Evolutionary conservation across 768 basidiomycete genomes (phyloP).

Genomic region (Suillus decipiens): DNA sequence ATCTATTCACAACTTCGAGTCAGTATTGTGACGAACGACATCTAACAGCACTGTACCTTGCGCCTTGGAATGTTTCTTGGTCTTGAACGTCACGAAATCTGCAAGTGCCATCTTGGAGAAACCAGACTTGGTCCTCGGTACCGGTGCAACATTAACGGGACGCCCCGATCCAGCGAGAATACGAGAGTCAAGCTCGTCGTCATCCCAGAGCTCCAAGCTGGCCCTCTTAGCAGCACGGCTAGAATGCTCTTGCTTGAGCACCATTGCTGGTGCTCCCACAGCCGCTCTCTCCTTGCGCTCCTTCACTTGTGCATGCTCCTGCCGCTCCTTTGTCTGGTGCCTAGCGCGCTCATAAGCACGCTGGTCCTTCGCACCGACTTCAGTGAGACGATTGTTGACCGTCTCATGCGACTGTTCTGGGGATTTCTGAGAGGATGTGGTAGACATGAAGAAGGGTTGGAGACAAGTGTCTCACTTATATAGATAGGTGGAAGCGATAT

Average conservation of each 20-base stretch:
- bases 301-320: constrained; percentile 31
- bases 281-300: constrained; percentile 34
- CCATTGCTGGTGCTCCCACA: constrained; percentile 14
- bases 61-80: constrained; percentile 4
- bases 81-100: constrained; percentile 25
- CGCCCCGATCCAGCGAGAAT: neutral
- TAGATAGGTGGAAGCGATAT: constrained; percentile 20
- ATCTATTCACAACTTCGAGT: constrained; percentile 13
- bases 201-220: constrained; percentile 34
- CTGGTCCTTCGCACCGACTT: constrained; percentile 26
- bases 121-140: constrained; percentile 9
- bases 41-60: neutral
- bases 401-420: constrained; percentile 22
- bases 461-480: constrained; percentile 28
- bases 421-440: constrained; percentile 26
- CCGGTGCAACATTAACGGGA: neutral
- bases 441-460: constrained; percentile 28
- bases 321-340: constrained; percentile 34
- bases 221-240: constrained; percentile 24
- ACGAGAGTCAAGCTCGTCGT: constrained; percentile 17
- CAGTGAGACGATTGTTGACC: constrained; percentile 18
- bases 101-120: constrained; percentile 28
- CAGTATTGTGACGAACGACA: neutral
- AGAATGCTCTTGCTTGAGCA: constrained; percentile 19
- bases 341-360: constrained; percentile 36